Conservation (phyloP, 2,329 filamentous ascomycete genomes). For the Nannizzia gypsea region DNA sequence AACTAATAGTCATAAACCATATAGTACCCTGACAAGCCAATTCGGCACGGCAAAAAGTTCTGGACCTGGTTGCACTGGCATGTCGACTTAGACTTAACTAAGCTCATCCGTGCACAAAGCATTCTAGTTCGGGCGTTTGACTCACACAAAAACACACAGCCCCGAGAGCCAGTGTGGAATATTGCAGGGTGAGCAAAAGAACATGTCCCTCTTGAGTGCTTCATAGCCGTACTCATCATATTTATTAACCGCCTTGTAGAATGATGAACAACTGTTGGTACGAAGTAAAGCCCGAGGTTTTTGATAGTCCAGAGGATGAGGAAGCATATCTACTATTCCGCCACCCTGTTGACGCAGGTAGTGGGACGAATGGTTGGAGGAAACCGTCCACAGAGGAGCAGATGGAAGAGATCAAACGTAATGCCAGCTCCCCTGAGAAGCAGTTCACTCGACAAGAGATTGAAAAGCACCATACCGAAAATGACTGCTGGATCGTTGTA, state of each 20-base stretch:
- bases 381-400: constrained; percentile 36
- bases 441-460: constrained; percentile 44
- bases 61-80: constrained; percentile 46
- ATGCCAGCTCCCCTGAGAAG: constrained; percentile 36
- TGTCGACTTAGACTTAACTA: constrained; percentile 36
- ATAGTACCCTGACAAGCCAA: constrained; percentile 37
- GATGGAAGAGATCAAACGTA: constrained; percentile 35
- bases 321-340: constrained; percentile 32
- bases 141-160: constrained; percentile 42
- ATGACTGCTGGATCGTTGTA: constrained; percentile 45
- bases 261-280: constrained; percentile 49
- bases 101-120: constrained; percentile 33
- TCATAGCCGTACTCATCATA: background rate
- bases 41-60: constrained; percentile 43
- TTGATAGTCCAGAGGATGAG: constrained; percentile 23
- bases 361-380: constrained; percentile 41
- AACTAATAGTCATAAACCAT: background rate
- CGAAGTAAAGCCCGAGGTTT: constrained; percentile 31
- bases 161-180: constrained; percentile 37
- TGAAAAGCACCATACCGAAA: constrained; percentile 38
- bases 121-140: constrained; percentile 40
- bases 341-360: constrained; percentile 38
- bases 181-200: constrained; percentile 29
- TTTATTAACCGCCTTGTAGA: constrained; percentile 14
- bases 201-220: background rate